Evolutionary conservation across 441 rosid genomes (phyloP), one percentile per base, ranked within the genome.

Genomic region (Omphalea diandra): DNA sequence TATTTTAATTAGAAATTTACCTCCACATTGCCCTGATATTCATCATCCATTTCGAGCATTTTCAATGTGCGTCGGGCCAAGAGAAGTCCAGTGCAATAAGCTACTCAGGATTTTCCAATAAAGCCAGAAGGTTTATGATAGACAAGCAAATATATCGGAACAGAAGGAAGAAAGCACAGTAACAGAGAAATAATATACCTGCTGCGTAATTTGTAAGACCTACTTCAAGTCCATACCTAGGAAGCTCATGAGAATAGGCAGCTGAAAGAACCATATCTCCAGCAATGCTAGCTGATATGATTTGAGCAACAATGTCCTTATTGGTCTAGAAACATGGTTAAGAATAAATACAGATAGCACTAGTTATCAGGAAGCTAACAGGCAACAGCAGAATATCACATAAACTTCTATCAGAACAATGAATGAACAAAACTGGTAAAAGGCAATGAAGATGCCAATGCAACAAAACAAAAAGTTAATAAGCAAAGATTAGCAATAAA

Each of bases 201-300:
- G 97, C 96, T 36, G 96, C 97, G 41, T 93, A 93, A 71, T 90
- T 90, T 0, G 97, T 83, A 53, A 89, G 88, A 22, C 98, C 98
- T 26, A 84, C 98, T 78, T 81, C 82, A 76, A 93, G 93, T 20
- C 97, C 98, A 84, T 82, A 90, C 2, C 11, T 75, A 68, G 94
- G 91, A 12, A 93, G 79, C 83, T 93, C 98, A 74, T 88, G 98
- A 1, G 96, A 65, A 69, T 90, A 93, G 17, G 98, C 97, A 72
- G 96, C 83, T 26, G 96, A 92, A 77, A 86, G 86, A 55, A 93
- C 83, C 4, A 83, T 55, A 79, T 93, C 98, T 69, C 97, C 94
- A 67, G 88, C 77, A 43, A 93, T 93, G 62, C 68, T 89, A 24
- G 97, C 89, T 9, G 87, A 85, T 33, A 80, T 75, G 5, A 93